Evolutionary conservation across 306 rosid genomes (phyloP).

Genomic region (Acmispon strigosus): DNA sequence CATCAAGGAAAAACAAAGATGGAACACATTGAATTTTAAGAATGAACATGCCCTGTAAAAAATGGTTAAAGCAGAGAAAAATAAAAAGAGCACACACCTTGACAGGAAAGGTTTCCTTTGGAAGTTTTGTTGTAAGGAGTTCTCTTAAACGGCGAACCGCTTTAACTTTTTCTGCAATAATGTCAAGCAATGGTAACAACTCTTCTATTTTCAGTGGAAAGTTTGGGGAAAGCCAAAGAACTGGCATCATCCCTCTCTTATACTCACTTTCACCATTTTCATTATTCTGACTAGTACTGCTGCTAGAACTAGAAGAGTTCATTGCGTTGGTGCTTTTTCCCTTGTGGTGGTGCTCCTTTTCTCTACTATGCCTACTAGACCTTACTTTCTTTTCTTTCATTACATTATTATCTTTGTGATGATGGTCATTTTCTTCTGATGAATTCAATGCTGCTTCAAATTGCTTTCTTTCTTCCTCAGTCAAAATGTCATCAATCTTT

Average conservation of each 20-base stretch:
- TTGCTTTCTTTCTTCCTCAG: constrained; percentile 76
- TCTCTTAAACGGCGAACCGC: constrained; percentile 88
- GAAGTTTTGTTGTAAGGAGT: constrained; percentile 85
- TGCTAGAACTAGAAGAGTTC: constrained; percentile 28
- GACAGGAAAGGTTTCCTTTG: constrained; percentile 85
- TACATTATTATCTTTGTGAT: constrained; percentile 19
- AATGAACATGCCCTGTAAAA: background rate
- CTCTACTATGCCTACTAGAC: constrained; percentile 56
- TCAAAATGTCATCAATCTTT: constrained; percentile 50
- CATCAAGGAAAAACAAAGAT: background rate
- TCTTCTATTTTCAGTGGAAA: constrained; percentile 81
- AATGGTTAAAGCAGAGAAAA: background rate
- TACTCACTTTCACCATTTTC: constrained; percentile 44
- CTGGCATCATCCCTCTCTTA: constrained; percentile 73
- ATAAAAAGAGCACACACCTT: constrained; percentile 47
- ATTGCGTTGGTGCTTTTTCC: constrained; percentile 31
- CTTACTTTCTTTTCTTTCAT: constrained; percentile 59
- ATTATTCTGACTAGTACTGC: constrained; percentile 35
- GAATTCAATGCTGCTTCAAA: constrained; percentile 61
- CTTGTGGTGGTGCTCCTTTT: constrained; percentile 34
- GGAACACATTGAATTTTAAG: background rate
- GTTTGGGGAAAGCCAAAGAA: constrained; percentile 77
- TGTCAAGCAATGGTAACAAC: constrained; percentile 80
- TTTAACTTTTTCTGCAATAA: constrained; percentile 84
- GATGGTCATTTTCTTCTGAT: constrained; percentile 38